Base-by-base conservation (phyloP, 2,329 filamentous ascomycete genomes). In the Trichophyton schoenleinii region DNA sequence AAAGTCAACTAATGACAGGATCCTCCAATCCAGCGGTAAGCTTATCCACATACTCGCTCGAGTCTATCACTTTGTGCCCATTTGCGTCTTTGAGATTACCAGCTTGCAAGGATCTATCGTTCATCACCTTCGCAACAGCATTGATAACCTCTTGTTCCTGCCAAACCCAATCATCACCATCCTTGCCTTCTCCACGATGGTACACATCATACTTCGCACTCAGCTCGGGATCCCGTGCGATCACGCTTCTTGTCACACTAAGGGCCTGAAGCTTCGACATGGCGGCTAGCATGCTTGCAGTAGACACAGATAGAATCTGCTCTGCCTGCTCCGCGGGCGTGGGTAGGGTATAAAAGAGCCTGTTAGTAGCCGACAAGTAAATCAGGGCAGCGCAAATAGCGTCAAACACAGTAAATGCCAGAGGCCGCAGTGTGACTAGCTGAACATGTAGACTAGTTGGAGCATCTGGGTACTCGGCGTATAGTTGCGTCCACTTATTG, bases 191-290 rank as follows among this genome's bases (percentile, higher is more conserved):
- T 34, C 18, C 28, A 11, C 11, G 13, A 20, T 92, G 97, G 74
- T 96, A 96, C 15, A 79, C 80, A 66, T 86, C 82, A 58, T 82
- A 81, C 62, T 81, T 81, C 1, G 74, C 78, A 63, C 91, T 83
- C 72, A 96, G 75, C 49, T 81, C 81, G 64, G 83, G 80, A 74
- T 96, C 89, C 61, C 91, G 78, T 61, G 87, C 79, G 15, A 88
- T 81, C 2, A 89, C 89, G 76, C 96, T 96, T 71, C 87, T 83
- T 53, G 95, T 77, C 62, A 95, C 84, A 6, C 84, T 87, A 42
- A 88, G 76, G 0, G 87, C 88, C 66, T 82, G 85, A 63, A 95
- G 72, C 71, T 87, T 90, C 60, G 83, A 81, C 70, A 85, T 81
- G 11, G 83, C 79, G 3, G 75, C 74, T 49, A 83, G 81, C 57